phyloP scores from a whole-genome alignment of 148 eudicot species.

The Dianthus caryophyllus region DNA sequence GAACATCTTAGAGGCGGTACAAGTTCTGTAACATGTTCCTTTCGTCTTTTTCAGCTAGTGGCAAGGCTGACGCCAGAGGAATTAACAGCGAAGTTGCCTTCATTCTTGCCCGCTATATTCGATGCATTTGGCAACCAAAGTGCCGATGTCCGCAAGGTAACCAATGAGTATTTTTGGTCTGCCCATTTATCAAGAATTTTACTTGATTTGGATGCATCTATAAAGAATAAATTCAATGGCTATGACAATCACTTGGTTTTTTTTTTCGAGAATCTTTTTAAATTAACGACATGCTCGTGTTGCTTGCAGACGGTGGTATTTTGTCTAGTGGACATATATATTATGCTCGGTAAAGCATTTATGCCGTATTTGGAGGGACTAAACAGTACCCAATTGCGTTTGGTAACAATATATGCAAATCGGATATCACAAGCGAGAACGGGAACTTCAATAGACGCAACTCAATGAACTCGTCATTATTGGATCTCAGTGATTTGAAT shows the following conservation, averaged over 20 bases:
- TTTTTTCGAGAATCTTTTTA: no score
- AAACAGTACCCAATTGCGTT: slow-evolving; percentile 52
- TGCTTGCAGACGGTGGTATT: slow-evolving; percentile 86
- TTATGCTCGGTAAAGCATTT: no score
- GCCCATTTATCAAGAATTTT: no score
- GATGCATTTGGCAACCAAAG: slow-evolving; percentile 97
- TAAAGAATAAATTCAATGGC: no score
- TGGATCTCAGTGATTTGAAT: slow-evolving; percentile 17
- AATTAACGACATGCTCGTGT: no score
- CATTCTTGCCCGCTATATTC: slow-evolving; percentile 88
- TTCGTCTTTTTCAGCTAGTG: slow-evolving; percentile 54
- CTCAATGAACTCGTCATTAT: slow-evolving; percentile 20
- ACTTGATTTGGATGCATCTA: no score
- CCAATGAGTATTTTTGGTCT: no score
- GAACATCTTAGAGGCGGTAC: no score
- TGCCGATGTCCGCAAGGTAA: slow-evolving; percentile 98
- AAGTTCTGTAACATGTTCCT: background rate
- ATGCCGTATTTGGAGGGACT: no score
- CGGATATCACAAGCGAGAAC: slow-evolving; percentile 93
- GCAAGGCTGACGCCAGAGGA: slow-evolving; percentile 87
- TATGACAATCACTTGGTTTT: no score
- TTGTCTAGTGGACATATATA: background rate
- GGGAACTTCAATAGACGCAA: slow-evolving; percentile 64
- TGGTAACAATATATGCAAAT: slow-evolving; percentile 93
- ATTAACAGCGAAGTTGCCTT: slow-evolving; percentile 68